Percentiles rank a stretch among this genome's conserved stretches.
Conservation (phyloP, 495 filamentous ascomycete genomes). For the Astrocystis sublimbata region DNA sequence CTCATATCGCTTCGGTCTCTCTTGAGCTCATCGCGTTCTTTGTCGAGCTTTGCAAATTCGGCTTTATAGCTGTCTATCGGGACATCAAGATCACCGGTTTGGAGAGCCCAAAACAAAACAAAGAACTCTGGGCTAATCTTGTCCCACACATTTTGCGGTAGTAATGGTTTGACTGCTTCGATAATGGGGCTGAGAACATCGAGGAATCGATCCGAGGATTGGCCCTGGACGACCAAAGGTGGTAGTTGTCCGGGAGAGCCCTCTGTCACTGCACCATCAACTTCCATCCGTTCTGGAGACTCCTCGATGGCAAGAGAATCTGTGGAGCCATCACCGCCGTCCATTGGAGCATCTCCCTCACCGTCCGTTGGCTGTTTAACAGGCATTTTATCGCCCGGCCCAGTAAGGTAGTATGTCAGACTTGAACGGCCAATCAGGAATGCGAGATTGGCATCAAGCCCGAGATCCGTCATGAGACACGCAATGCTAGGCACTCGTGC, state of each 20-base stretch:
- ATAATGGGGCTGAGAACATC: slow-evolving; percentile 78
- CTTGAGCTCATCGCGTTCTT: slow-evolving; percentile 60
- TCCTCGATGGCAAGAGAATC: slow-evolving; percentile 26
- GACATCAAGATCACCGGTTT: slow-evolving; percentile 75
- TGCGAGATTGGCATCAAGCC: slow-evolving; percentile 77
- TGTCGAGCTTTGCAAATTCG: slow-evolving; percentile 64
- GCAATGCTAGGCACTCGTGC: slow-evolving; percentile 73
- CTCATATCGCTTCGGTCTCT: slow-evolving; percentile 73
- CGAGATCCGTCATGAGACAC: slow-evolving; percentile 73
- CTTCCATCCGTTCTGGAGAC: slow-evolving; percentile 42
- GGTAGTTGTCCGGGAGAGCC: slow-evolving; percentile 21
- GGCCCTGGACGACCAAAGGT: slow-evolving; percentile 27
- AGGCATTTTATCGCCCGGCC: slow-evolving; percentile 34
- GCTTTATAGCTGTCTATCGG: slow-evolving; percentile 71
- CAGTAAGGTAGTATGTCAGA: slow-evolving; percentile 51
- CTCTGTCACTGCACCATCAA: slow-evolving; percentile 30
- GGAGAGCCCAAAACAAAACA: slow-evolving; percentile 89
- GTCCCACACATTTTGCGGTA: slow-evolving; percentile 66
- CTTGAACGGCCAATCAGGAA: slow-evolving; percentile 83
- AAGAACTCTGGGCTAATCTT: slow-evolving; percentile 75
- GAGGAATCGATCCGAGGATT: slow-evolving; percentile 58
- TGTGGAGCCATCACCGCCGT: slow-evolving; percentile 18
- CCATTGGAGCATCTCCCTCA: slow-evolving; percentile 45
- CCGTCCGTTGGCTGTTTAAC: slow-evolving; percentile 34
- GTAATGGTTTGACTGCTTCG: slow-evolving; percentile 58